Base-by-base conservation (phyloP, 2,329 filamentous ascomycete species). In the Dryadomyces quercivorus region DNA sequence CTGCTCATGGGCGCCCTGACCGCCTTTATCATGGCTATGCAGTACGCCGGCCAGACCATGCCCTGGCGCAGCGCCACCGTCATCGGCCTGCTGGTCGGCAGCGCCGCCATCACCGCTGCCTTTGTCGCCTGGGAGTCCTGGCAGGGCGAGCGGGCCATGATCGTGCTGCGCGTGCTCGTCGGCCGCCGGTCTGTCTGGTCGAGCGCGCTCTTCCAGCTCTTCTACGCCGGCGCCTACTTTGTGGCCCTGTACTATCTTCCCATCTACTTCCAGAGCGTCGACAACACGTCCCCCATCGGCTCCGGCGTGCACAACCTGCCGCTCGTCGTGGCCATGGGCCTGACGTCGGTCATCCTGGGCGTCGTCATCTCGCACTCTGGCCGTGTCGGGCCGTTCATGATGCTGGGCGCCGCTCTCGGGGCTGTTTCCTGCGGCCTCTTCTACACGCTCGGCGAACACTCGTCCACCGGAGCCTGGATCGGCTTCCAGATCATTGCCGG, bases 191-290 rank as follows among this genome's bases (percentile, higher is more conserved):
- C 36, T 10, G 26, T 78, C 13, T 69, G 66, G 63, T 61, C 68
- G 5, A 66, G 69, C 16, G 67, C 68, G 40, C n/a, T 70, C 3
- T 72, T 70, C 47, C 38, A 47, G 20, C 66, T 74, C 40, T 67
- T 72, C 50, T 66, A 75, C 21, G 69, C 70, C 12, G 67, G 69
- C 1, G 63, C 67, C 6, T 71, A 73, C 43, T 70, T 76, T 56
- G 58, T 75, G 0, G 62, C 69, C 0, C 62, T 74, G 1, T 75
- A 72, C 63, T 74, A 73, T 54, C 62, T 76, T 2, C 74, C 75
- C 0, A 66, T 77, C 55, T 77, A 75, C 66, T 75, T 78, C 21
- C 72, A 78, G 63, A 69, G 71, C 34, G 66, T 77, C 56, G 69
- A 67, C 52, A 66, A 65, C 16, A 64, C 64, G 20, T 64, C 61